Conservation (phyloP, 345 rosid genomes). For the Brassica rapa region DNA sequence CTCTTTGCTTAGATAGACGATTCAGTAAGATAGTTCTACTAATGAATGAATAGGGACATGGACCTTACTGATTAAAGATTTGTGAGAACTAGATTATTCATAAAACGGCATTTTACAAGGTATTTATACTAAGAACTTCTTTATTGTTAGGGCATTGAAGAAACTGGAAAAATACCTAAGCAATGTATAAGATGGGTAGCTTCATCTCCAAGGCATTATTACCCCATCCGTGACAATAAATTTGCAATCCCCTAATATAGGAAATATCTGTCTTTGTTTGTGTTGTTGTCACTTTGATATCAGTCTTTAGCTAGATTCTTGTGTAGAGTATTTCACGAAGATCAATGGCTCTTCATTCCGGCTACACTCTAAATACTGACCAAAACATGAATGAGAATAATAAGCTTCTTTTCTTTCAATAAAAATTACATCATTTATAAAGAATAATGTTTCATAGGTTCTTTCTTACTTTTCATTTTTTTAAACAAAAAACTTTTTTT, state of each 20-base stretch:
- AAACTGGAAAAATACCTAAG: neutral
- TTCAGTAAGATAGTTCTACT: neutral
- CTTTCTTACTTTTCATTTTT: too few species aligned
- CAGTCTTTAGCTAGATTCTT: constrained; percentile 15
- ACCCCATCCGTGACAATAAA: neutral
- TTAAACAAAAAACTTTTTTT: too few species aligned
- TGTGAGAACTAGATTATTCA: too few species aligned
- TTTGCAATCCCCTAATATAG: neutral
- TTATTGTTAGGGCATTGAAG: neutral
- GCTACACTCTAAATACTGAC: too few species aligned
- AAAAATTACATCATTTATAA: too few species aligned
- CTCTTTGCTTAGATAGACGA: neutral
- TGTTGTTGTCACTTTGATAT: constrained; percentile 7
- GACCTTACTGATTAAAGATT: neutral
- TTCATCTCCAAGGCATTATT: neutral
- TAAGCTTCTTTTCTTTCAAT: too few species aligned
- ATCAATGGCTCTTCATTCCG: constrained; percentile 4
- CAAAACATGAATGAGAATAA: too few species aligned
- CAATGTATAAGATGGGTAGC: neutral
- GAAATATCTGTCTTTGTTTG: constrained; percentile 2
- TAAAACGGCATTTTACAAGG: too few species aligned
- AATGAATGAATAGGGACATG: neutral
- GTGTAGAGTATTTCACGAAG: neutral
- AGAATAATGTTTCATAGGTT: too few species aligned
- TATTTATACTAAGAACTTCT: neutral